These are phyloP conservation scores for Elsinoe batatas DNA, from an alignment of 2,329 filamentous ascomycete species.

Conservation along the genomic window DNA sequence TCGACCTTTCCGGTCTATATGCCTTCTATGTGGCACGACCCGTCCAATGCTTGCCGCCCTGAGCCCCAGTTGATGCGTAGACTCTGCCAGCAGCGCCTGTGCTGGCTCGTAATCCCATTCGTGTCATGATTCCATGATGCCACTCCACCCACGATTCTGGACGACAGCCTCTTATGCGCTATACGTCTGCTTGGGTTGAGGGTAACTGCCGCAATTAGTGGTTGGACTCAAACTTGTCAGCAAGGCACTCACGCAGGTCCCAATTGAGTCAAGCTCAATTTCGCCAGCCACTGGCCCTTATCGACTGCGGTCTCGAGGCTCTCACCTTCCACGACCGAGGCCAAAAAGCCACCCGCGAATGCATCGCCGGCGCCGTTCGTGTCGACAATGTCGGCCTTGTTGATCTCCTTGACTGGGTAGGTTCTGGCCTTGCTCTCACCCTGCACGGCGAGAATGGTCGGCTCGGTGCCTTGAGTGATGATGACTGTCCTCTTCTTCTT, in stretches of 20 bases:
- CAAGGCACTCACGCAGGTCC: conserved; percentile 74
- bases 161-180: conserved; percentile 16
- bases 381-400: conserved; percentile 73
- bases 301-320: conserved; percentile 68
- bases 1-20: background rate
- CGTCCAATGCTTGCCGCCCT: conserved; percentile 2
- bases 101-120: background rate
- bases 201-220: conserved; percentile 22
- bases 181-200: conserved; percentile 31
- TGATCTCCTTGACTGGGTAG: conserved; percentile 73
- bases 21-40: conserved; percentile 8
- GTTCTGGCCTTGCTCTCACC: conserved; percentile 54
- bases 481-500: conserved; percentile 77
- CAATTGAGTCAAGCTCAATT: conserved; percentile 86
- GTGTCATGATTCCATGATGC: background rate
- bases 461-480: conserved; percentile 87
- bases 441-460: conserved; percentile 70
- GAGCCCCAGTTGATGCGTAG: conserved; percentile 11
- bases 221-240: background rate
- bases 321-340: conserved; percentile 80
- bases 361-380: conserved; percentile 95
- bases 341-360: conserved; percentile 88
- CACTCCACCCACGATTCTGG: background rate
- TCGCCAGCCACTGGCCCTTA: conserved; percentile 93
- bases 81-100: conserved; percentile 12